These are phyloP conservation scores for Phycomyces nitens DNA, from an alignment of 192 early-diverging fungal genomes.

Conservation along the genomic window DNA sequence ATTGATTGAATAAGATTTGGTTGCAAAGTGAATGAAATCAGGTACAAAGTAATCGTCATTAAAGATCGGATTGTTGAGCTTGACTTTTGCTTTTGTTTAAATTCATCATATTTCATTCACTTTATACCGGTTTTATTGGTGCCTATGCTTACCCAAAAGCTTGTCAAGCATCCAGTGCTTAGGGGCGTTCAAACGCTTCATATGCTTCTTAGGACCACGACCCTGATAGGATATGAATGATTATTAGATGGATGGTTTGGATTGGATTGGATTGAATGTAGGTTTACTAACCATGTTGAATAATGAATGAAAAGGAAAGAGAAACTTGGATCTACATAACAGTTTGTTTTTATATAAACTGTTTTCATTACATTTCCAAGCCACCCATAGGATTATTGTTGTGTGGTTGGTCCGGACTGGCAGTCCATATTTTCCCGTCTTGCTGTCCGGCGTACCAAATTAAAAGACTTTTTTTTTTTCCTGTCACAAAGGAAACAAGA, in stretches of 20 bases:
- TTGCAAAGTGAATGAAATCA: not conserved
- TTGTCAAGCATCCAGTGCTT: slow-evolving; percentile 99
- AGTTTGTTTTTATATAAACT: too few species aligned
- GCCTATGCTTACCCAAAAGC: slow-evolving; percentile 85
- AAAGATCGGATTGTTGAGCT: slow-evolving; percentile 29
- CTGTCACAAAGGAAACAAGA: too few species aligned
- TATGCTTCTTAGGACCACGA: slow-evolving; percentile 96
- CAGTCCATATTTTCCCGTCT: too few species aligned
- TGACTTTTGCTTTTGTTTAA: slow-evolving; percentile 18
- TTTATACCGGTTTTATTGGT: too few species aligned
- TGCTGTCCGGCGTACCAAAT: too few species aligned
- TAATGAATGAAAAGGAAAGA: too few species aligned
- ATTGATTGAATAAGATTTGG: not conserved
- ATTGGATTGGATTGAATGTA: not conserved
- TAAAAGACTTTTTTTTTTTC: too few species aligned
- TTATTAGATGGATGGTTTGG: slow-evolving; percentile 15
- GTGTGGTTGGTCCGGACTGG: too few species aligned
- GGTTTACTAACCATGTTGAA: not conserved
- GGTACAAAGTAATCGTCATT: slow-evolving; percentile 18
- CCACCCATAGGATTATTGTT: too few species aligned
- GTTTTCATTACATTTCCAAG: too few species aligned
- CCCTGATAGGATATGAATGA: slow-evolving; percentile 10
- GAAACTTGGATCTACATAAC: too few species aligned
- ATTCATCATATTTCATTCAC: slow-evolving; percentile 1
- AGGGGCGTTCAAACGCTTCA: slow-evolving; percentile 98